Percentiles rank a stretch among this genome's conserved stretches.
phyloP scores from a whole-genome alignment of 1,139 yeast genomes.

The Suhomyces chickasaworum region DNA sequence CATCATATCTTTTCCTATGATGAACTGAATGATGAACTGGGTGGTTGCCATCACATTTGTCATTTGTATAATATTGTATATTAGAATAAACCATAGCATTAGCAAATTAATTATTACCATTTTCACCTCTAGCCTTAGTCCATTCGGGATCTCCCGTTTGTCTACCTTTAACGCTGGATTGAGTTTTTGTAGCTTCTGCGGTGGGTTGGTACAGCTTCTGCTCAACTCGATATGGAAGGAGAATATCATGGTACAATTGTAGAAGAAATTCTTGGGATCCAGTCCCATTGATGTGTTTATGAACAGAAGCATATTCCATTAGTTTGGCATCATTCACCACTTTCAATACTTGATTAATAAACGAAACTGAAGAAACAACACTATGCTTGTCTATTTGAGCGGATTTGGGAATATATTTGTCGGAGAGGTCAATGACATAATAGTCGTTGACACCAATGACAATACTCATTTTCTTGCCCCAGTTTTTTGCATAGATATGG shows the following conservation, averaged over 20 bases:
- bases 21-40: too few species aligned
- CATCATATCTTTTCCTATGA: too few species aligned
- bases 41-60: too few species aligned
- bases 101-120: slow-evolving; percentile 38
- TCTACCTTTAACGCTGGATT: slow-evolving; percentile 44
- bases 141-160: slow-evolving; percentile 78
- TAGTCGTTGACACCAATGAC: slow-evolving; percentile 66
- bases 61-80: slow-evolving; percentile 2
- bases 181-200: slow-evolving; percentile 5
- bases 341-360: slow-evolving; percentile 2
- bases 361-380: slow-evolving; percentile 22
- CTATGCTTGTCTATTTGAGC: slow-evolving; percentile 42
- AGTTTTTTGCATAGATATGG: slow-evolving; percentile 69
- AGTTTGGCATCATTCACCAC: slow-evolving; percentile 9
- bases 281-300: neutral
- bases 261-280: neutral
- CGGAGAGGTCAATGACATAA: slow-evolving; percentile 69
- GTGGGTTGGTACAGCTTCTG: neutral
- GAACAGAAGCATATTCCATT: neutral
- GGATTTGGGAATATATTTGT: slow-evolving; percentile 61
- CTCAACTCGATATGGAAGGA: slow-evolving; percentile 6
- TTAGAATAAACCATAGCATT: slow-evolving; percentile 1
- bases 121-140: slow-evolving; percentile 78
- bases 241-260: slow-evolving; percentile 12
- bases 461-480: slow-evolving; percentile 95